Base-by-base conservation (phyloP, 345 rosid genomes). In the Heritiera fomes region DNA sequence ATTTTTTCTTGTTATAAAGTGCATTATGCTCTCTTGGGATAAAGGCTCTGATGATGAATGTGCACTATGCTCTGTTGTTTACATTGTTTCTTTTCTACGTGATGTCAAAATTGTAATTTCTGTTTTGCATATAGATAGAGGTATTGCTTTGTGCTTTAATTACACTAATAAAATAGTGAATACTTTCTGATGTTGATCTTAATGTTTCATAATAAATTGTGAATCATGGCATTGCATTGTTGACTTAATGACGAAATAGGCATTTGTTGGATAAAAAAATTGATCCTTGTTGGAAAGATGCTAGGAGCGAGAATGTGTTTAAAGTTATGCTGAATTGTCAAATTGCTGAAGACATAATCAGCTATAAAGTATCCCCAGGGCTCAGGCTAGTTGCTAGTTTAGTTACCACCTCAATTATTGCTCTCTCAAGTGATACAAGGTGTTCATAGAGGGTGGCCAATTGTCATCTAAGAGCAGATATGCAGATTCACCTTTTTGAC, bases 71-170 rank as follows among this genome's bases (percentile, higher is more conserved):
- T 13, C 18, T 75, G 38, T 38, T 59, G 14, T 32, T 66, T 71
- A 47, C 32, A 49, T 30, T 34, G 18, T 70, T 14, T 45, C 17
- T 63, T 15, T 71, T 47, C 38, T 8, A 50, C 38, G 23, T 6
- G n/a, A 65, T 65, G 40, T 46, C 17, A 8, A 46, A 46, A 20
- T 20, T 45, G 38, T 65, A 15, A 46, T 69, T 69, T 69, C 38
- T 20, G 18, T 45, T 46, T 68, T 20, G 32, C 53, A n/a, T 45
- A 11, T 68, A 7, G 34, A 46, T 28, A 69, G 73, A 69, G 28
- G 5, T n/a, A 32, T 45, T 68, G 55, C 40, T 69, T 69, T 69
- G 56, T 47, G 38, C 73, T 69, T 69, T 46, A 12, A 47, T 46
- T 5, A 69, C 40, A 46, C 4, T 69, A 69, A 69, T 69, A 69